A percentile compares a stretch with the other conserved stretches of the same genome.
Evolutionary conservation across 805 yeast genomes (phyloP).

Genomic region (Wickerhamiella siamensis): DNA sequence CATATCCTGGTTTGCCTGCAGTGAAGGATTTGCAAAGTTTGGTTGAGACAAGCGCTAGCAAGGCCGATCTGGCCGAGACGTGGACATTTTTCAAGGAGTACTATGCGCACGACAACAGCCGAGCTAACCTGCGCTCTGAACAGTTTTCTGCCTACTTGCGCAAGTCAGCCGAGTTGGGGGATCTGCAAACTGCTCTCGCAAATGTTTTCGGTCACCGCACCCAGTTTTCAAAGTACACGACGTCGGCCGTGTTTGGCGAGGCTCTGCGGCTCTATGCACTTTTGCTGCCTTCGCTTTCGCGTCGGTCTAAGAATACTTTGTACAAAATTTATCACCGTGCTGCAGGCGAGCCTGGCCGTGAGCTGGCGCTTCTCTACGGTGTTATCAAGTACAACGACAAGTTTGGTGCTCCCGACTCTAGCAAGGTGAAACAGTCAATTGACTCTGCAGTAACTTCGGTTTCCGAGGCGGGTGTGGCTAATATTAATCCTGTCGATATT

Average conservation of each 20-base stretch:
- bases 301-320: constrained; percentile 8
- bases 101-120: constrained; percentile 8
- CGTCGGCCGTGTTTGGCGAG: constrained; percentile 10
- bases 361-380: constrained; percentile 11
- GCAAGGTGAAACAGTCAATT: constrained; percentile 1
- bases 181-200: constrained; percentile 7
- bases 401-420: constrained; percentile 7
- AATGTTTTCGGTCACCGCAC: constrained; percentile 3
- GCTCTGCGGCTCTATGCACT: constrained; percentile 16
- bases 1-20: constrained; percentile 19
- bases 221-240: constrained; percentile 3
- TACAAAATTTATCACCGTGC: constrained; percentile 8
- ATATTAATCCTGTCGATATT: constrained; percentile 3
- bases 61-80: constrained; percentile 14
- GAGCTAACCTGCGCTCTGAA: constrained; percentile 11
- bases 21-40: constrained; percentile 13
- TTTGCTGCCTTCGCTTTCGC: constrained; percentile 10
- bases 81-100: constrained; percentile 13
- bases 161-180: constrained; percentile 18
- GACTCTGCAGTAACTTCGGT: background rate
- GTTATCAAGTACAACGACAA: constrained; percentile 8
- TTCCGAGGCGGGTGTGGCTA: background rate
- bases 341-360: constrained; percentile 7
- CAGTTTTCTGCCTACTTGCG: constrained; percentile 16
- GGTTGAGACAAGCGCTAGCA: constrained; percentile 9